A percentile compares a stretch with the other conserved stretches of the same genome.
Evolutionary conservation across 345 rosid genomes (phyloP).

Genomic region (Eucalyptus erythrocorys): DNA sequence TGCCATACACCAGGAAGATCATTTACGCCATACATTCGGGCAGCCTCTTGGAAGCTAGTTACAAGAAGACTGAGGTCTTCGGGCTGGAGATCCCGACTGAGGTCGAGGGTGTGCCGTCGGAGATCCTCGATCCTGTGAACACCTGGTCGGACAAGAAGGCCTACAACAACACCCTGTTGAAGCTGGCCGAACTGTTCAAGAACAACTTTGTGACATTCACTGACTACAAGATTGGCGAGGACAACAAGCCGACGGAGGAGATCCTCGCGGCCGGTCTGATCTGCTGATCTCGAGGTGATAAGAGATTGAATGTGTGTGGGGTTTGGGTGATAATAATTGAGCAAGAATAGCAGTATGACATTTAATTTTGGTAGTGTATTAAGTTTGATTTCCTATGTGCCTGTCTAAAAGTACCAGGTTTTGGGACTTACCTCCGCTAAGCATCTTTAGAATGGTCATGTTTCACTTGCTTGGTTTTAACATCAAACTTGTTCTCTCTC

Average conservation of each 20-base stretch:
- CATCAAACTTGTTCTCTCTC: background rate
- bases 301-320: no score
- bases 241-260: no score
- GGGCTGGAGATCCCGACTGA: constrained; percentile 77
- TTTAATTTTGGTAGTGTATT: no score
- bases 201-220: constrained; percentile 76
- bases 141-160: constrained; percentile 79
- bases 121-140: constrained; percentile 73
- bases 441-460: background rate
- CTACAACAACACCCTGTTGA: constrained; percentile 64
- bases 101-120: constrained; percentile 76
- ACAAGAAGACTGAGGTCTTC: constrained; percentile 66
- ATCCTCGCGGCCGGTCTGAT: no score
- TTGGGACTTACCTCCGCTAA: background rate
- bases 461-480: background rate
- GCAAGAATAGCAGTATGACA: no score
- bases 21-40: constrained; percentile 90
- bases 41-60: constrained; percentile 46
- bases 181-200: constrained; percentile 78
- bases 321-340: no score
- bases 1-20: constrained; percentile 80
- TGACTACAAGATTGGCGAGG: constrained; percentile 63
- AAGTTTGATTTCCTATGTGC: no score
- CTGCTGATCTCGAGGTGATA: no score
- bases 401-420: background rate